These are phyloP conservation scores for Takakia lepidozioides DNA, from an alignment of 225 moss, liverwort and hornwort species.

Conservation along the genomic window DNA sequence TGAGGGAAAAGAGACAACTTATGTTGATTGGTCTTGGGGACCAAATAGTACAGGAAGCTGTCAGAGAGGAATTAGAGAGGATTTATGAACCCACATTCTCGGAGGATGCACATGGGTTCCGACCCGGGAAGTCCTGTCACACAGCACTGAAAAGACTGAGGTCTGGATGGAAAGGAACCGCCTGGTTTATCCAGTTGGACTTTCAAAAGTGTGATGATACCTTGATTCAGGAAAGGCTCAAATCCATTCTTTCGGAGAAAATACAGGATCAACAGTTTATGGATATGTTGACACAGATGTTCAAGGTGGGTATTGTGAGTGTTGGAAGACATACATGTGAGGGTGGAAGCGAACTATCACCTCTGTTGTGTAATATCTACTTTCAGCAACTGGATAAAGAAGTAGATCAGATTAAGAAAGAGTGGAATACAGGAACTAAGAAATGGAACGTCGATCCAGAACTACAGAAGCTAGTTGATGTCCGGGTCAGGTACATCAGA, in stretches of 20 bases:
- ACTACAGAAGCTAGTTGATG: conserved; percentile 3
- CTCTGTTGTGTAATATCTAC: conserved; percentile 34
- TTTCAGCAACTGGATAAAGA: conserved; percentile 42
- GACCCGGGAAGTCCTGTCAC: conserved; percentile 21
- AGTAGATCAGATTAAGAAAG: conserved; percentile 19
- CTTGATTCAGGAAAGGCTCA: conserved; percentile 19
- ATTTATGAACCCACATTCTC: conserved; percentile 23
- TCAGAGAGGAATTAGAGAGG: conserved; percentile 23
- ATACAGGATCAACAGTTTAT: conserved; percentile 27
- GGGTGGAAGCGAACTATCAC: conserved; percentile 27
- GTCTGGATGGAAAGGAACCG: conserved; percentile 41
- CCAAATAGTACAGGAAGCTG: conserved; percentile 43
- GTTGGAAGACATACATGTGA: conserved; percentile 13
- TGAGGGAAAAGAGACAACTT: conserved; percentile 9
- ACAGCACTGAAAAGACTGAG: conserved; percentile 31
- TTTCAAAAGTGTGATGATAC: conserved; percentile 11
- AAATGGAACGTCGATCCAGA: too few relatives aligned
- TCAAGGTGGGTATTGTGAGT: conserved; percentile 12
- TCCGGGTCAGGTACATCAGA: conserved; percentile 37
- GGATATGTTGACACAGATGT: conserved; percentile 17
- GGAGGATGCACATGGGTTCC: conserved; percentile 4
- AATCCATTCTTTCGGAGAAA: conserved; percentile 17
- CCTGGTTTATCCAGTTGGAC: conserved; percentile 41
- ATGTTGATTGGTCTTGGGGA: conserved; percentile 21
- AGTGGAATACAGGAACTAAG: conserved; percentile 24